These are phyloP conservation scores for Globisporangium rhizosaccharum DNA, from an alignment of 352 stramenopile species.

Conservation along the genomic window DNA sequence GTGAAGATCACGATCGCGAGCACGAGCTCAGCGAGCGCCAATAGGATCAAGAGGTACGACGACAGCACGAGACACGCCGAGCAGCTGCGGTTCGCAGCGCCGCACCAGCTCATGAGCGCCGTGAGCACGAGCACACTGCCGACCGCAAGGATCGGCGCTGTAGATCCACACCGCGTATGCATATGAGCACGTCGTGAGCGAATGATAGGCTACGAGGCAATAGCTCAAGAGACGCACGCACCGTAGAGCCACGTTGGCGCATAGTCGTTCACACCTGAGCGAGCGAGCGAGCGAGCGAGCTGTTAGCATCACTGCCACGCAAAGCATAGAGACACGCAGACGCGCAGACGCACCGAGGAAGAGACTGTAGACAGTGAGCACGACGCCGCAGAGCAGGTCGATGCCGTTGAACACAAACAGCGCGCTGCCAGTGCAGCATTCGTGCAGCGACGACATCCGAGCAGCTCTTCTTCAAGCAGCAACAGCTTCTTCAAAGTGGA, in stretches of 20 bases:
- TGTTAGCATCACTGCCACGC: background rate
- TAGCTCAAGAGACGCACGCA: conserved; percentile 3
- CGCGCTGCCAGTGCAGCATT: conserved; percentile 44
- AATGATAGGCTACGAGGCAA: no score
- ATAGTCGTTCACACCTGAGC: conserved; percentile 50
- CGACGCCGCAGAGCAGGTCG: conserved; percentile 57
- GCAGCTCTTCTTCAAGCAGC: background rate
- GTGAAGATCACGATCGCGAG: conserved; percentile 76
- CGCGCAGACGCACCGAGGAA: conserved; percentile 33
- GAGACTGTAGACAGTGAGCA: conserved; percentile 55
- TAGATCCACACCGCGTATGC: background rate
- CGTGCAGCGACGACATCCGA: conserved; percentile 16
- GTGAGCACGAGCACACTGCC: conserved; percentile 46
- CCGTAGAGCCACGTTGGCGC: conserved; percentile 66
- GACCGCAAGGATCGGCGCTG: conserved; percentile 50
- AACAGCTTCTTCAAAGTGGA: background rate
- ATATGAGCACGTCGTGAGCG: background rate
- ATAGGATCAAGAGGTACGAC: conserved; percentile 45
- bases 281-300: background rate
- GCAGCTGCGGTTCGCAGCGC: conserved; percentile 38
- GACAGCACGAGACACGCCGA: conserved; percentile 46
- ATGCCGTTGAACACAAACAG: conserved; percentile 80
- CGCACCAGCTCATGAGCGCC: conserved; percentile 63
- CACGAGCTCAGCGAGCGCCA: conserved; percentile 64
- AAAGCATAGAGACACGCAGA: no score